phyloP scores from a whole-genome alignment of 495 filamentous ascomycete species.

The Penicillium silybi region DNA sequence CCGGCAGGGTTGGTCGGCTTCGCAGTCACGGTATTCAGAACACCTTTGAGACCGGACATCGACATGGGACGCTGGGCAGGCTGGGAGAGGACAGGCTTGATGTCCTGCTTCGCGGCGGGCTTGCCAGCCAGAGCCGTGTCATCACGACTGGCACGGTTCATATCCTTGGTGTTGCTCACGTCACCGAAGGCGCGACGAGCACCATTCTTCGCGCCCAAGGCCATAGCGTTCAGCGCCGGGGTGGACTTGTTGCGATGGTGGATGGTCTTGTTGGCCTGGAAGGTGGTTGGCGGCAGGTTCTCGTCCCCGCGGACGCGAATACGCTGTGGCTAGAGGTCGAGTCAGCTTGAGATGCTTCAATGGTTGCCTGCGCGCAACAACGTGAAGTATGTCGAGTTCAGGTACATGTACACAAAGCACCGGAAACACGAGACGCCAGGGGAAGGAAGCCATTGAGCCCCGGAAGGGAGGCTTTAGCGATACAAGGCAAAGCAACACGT shows the following conservation, averaged over 20 bases:
- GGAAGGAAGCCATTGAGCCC: not conserved
- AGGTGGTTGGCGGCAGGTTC: constrained; percentile 53
- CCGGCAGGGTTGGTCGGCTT: constrained; percentile 33
- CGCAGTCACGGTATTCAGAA: constrained; percentile 40
- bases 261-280: constrained; percentile 53
- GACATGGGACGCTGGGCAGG: constrained; percentile 64
- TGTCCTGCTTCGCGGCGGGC: constrained; percentile 35
- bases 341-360: constrained; percentile 1
- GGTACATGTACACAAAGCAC: not conserved
- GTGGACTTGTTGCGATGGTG: constrained; percentile 83
- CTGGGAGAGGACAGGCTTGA: constrained; percentile 50
- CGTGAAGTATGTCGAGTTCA: not conserved
- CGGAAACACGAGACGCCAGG: not conserved
- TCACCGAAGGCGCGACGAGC: constrained; percentile 77
- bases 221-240: constrained; percentile 57
- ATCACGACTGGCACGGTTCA: constrained; percentile 46
- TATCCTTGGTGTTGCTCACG: constrained; percentile 66
- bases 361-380: not conserved
- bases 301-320: constrained; percentile 70
- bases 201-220: constrained; percentile 58
- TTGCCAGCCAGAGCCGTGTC: constrained; percentile 50
- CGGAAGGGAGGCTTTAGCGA: not conserved
- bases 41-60: constrained; percentile 40
- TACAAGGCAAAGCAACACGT: constrained; percentile 9
- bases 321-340: constrained; percentile 65